These are phyloP conservation scores for Solanum bulbocastanum DNA, from an alignment of 257 asterid genomes.

Conservation along the genomic window DNA sequence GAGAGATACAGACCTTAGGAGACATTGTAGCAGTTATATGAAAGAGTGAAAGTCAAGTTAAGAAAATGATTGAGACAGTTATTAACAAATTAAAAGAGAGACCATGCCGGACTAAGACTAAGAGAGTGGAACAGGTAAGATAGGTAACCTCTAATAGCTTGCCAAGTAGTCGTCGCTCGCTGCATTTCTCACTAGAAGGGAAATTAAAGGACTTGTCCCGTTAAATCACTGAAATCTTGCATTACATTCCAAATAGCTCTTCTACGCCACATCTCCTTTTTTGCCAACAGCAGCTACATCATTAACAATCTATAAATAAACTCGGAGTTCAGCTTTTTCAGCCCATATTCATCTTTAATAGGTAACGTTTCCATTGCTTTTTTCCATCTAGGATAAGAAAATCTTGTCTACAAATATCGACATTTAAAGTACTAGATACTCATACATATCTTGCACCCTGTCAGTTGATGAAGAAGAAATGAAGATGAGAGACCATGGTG, in stretches of 20 bases:
- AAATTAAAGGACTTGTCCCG: neutral
- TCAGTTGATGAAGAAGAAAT: no score
- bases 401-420: neutral
- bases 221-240: slow-evolving; percentile 15
- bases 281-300: slow-evolving; percentile 69
- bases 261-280: slow-evolving; percentile 78
- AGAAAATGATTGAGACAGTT: neutral
- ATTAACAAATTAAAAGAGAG: neutral
- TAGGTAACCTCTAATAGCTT: neutral
- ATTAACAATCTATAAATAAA: neutral
- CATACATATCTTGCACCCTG: neutral
- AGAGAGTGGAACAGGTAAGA: neutral
- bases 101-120: neutral
- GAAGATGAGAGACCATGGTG: neutral
- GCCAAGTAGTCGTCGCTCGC: neutral
- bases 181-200: neutral
- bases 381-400: neutral
- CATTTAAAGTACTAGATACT: neutral
- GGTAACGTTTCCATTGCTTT: neutral
- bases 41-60: neutral
- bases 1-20: no score
- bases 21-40: neutral
- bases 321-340: neutral
- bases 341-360: neutral
- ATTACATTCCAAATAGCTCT: slow-evolving; percentile 47